A percentile compares a stretch with the other conserved stretches of the same genome.
These are phyloP conservation scores for Anethum foeniculum DNA, from an alignment of 140 eudicot genomes.

Conservation along the genomic window DNA sequence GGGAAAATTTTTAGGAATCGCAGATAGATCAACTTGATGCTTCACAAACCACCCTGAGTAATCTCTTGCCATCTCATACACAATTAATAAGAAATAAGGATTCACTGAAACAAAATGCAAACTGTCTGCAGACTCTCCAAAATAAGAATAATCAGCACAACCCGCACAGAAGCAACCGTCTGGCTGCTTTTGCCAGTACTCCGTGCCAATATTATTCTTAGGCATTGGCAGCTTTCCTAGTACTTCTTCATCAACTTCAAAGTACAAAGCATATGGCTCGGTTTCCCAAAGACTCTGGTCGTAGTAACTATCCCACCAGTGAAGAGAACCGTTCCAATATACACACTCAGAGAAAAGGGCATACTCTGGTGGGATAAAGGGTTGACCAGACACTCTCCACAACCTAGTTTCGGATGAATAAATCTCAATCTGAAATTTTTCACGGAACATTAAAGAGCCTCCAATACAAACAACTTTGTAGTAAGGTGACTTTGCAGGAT, in stretches of 20 bases:
- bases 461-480: slow-evolving; percentile 23
- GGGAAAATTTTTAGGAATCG: slow-evolving; percentile 20
- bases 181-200: neutral
- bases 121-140: slow-evolving; percentile 26
- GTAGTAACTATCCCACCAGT: slow-evolving; percentile 11
- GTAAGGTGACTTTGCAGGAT: slow-evolving; percentile 14
- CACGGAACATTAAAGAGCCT: neutral
- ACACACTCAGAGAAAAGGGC: slow-evolving; percentile 11
- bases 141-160: slow-evolving; percentile 9
- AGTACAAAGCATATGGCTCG: neutral
- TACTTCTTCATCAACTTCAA: slow-evolving; percentile 16
- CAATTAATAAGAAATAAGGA: slow-evolving; percentile 6
- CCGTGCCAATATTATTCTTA: too few species aligned
- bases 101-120: slow-evolving; percentile 15
- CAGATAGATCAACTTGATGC: slow-evolving; percentile 36
- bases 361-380: neutral
- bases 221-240: too few species aligned
- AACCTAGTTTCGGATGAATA: slow-evolving; percentile 16
- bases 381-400: neutral
- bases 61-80: slow-evolving; percentile 34
- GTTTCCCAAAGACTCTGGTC: neutral
- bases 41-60: slow-evolving; percentile 35
- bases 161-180: neutral
- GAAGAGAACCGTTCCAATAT: slow-evolving; percentile 20
- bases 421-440: neutral